Base-by-base conservation (phyloP, 2,329 filamentous ascomycete genomes). In the Epichloe festucae region DNA sequence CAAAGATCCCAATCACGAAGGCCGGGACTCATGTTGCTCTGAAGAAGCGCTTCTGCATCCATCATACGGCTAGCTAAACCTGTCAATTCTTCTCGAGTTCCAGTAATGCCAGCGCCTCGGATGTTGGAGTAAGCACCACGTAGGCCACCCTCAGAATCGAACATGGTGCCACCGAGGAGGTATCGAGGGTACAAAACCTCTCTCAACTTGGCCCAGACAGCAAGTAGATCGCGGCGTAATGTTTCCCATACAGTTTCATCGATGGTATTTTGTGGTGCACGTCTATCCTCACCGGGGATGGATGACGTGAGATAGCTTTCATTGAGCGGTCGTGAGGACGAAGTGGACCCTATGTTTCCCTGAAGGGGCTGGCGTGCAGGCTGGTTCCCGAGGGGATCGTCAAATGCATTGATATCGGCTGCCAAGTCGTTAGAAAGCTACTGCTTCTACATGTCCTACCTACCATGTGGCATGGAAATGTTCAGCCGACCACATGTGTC, bases 191-290 rank as follows among this genome's bases (percentile, higher is more conserved):
- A 98, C 54, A 98, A 80, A 40, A 98, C 93, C 74, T 96, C 91
- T 67, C 87, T 84, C 84, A 98, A 89, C 77, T 98, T 98, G 71
- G 88, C 87, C 91, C 93, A 97, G 38, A 97, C 89, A 27, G 89
- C 93, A 7, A 91, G 71, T 58, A 98, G 73, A 67, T 98, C 93
- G 59, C 93, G 85, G 49, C 87, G 88, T 54, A 98, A 75, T n/a
- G 93, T 98, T 43, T 91, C 88, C 93, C 93, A 98, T 41, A 98
- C 93, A 2, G 83, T 84, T 72, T 98, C 93, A 68, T 98, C 93
- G 67, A 98, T 94, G 45, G 93, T 98, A 71, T 94, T 95, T 58
- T 85, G 82, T 7, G 89, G 81, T 15, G 93, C 90, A 56, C 85
- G 80, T 51, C 93, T 86, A 72, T 98, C 93, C 69, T 97, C 91